Evolutionary conservation across 176 grass and related monocot genomes (phyloP).

Genomic region (Oryza nivara): DNA sequence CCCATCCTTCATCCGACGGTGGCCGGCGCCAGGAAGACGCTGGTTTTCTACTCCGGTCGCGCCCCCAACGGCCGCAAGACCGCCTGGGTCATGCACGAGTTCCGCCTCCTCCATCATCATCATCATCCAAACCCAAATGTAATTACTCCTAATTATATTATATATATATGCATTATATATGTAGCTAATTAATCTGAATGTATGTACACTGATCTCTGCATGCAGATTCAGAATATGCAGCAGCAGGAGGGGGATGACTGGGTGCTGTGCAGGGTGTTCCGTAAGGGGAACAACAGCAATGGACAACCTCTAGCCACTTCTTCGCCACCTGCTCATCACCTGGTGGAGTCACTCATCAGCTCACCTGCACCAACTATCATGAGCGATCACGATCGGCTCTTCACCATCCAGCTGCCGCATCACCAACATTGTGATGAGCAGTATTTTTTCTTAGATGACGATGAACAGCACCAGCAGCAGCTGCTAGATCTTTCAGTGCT

Average conservation of each 20-base stretch:
- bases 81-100: constrained; percentile 61
- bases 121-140: background rate
- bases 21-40: constrained; percentile 50
- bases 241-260: constrained; percentile 26
- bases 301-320: background rate
- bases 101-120: constrained; percentile 15
- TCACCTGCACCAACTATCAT: background rate
- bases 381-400: background rate
- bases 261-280: constrained; percentile 57
- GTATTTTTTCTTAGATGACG: background rate
- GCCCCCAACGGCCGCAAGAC: constrained; percentile 42
- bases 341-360: background rate
- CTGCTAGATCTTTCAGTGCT: background rate
- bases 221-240: background rate
- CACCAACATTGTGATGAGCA: no score
- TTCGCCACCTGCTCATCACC: background rate
- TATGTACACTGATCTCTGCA: no score
- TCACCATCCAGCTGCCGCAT: background rate
- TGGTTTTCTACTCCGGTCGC: constrained; percentile 55
- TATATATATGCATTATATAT: background rate
- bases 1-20: background rate
- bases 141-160: background rate
- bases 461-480: background rate
- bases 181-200: background rate
- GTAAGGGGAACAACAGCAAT: constrained; percentile 27